phyloP scores from a whole-genome alignment of 768 basidiomycete species.

The Lenzites betulinus region DNA sequence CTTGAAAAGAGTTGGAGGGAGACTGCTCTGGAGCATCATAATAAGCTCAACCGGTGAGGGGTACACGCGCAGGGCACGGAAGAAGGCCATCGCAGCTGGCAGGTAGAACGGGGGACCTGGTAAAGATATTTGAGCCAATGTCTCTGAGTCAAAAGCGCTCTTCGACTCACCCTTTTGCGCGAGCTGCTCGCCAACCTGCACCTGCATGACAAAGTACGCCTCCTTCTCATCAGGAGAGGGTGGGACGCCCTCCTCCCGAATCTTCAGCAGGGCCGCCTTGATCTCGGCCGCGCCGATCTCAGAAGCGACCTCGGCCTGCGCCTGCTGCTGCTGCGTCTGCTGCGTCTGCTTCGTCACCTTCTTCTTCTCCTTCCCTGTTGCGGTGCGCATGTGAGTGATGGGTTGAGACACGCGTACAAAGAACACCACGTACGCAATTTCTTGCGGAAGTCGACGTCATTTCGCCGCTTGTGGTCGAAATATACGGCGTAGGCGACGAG shows the following conservation, averaged over 20 bases:
- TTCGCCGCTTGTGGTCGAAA: slow-evolving; percentile 94
- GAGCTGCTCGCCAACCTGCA: slow-evolving; percentile 85
- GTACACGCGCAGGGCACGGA: slow-evolving; percentile 91
- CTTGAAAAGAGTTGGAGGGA: slow-evolving; percentile 80
- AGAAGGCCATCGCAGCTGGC: slow-evolving; percentile 87
- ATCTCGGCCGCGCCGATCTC: slow-evolving; percentile 49
- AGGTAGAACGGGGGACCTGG: slow-evolving; percentile 79
- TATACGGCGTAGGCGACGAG: slow-evolving; percentile 83
- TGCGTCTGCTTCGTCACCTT: slow-evolving; percentile 67
- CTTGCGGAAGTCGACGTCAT: slow-evolving; percentile 85
- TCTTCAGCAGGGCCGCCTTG: slow-evolving; percentile 59
- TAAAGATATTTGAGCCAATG: background rate
- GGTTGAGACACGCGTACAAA: slow-evolving; percentile 3
- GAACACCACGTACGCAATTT: slow-evolving; percentile 67
- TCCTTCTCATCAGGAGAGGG: slow-evolving; percentile 77
- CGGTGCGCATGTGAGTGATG: background rate
- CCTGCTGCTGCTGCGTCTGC: slow-evolving; percentile 41
- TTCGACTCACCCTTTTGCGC: slow-evolving; percentile 64
- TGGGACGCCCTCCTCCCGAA: slow-evolving; percentile 72
- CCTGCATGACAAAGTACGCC: slow-evolving; percentile 88
- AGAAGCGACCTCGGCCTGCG: slow-evolving; percentile 31
- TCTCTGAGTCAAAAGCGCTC: background rate
- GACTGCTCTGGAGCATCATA: slow-evolving; percentile 91
- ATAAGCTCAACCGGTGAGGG: slow-evolving; percentile 94
- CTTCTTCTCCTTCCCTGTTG: slow-evolving; percentile 88